Evolutionary conservation across 169 alveolate genomes (phyloP).

Genomic region (Cryptosporidium andersoni): DNA sequence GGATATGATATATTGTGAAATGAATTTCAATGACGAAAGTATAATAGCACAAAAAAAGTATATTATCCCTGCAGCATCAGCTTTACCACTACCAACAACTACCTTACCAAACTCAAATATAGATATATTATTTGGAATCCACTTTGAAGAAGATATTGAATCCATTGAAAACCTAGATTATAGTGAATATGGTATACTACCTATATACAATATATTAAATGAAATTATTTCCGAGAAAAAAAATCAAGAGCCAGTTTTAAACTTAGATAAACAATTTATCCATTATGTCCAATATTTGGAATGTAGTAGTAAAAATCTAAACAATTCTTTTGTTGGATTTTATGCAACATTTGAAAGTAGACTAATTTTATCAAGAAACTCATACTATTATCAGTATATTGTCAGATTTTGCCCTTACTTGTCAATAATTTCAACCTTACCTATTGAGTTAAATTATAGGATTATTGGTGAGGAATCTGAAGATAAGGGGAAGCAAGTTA

Average conservation of each 20-base stretch:
- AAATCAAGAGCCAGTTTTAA: not conserved
- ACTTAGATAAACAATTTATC: not conserved
- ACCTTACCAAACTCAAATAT: not conserved
- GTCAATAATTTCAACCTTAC: conserved; percentile 35
- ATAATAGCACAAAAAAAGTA: not conserved
- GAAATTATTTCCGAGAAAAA: conserved; percentile 16
- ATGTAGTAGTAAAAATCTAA: not conserved
- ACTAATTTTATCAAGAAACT: not conserved
- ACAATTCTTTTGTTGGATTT: conserved; percentile 9
- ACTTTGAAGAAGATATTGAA: not conserved
- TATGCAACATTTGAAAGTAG: conserved; percentile 25
- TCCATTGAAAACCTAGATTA: not conserved
- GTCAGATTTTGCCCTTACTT: conserved; percentile 31
- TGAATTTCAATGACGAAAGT: not conserved
- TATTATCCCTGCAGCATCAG: conserved; percentile 6
- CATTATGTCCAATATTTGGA: conserved; percentile 8
- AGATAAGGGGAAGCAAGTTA: not conserved
- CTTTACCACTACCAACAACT: not conserved
- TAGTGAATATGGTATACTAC: conserved; percentile 2
- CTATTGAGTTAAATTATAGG: conserved; percentile 32
- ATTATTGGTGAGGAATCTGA: not conserved
- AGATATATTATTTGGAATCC: not conserved
- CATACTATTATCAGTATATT: conserved; percentile 1
- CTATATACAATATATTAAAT: conserved; percentile 2
- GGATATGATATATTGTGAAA: not conserved